Conservation (phyloP, 345 rosid genomes). For the Brassica rapa region DNA sequence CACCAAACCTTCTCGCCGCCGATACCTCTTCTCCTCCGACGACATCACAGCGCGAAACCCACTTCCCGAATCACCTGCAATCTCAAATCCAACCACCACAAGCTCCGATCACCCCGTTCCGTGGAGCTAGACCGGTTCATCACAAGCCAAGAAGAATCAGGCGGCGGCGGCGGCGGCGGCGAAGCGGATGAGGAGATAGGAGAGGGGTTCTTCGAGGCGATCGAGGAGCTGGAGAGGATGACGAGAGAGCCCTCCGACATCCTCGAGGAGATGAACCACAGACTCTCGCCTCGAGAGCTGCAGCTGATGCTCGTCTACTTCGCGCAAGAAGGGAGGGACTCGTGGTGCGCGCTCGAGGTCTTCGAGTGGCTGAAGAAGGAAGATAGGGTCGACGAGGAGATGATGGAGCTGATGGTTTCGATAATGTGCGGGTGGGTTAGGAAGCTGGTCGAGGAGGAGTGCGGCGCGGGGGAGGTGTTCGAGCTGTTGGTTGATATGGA, state of each 20-base stretch:
- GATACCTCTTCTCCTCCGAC: slow-evolving; percentile 29
- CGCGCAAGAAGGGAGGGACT: slow-evolving; percentile 93
- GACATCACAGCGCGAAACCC: slow-evolving; percentile 10
- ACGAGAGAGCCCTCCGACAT: slow-evolving; percentile 84
- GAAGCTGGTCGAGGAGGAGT: slow-evolving; percentile 69
- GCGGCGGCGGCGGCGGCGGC: slow-evolving; percentile 50
- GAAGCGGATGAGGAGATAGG: slow-evolving; percentile 63
- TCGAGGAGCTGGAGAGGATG: slow-evolving; percentile 89
- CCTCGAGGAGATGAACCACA: slow-evolving; percentile 86
- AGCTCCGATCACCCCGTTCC: slow-evolving; percentile 44
- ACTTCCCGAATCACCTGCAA: slow-evolving; percentile 41
- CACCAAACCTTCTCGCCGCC: slow-evolving; percentile 28
- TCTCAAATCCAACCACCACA: slow-evolving; percentile 36
- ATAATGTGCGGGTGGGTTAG: slow-evolving; percentile 87
- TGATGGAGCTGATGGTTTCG: slow-evolving; percentile 93
- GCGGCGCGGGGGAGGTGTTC: slow-evolving; percentile 63
- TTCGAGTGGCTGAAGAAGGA: slow-evolving; percentile 91
- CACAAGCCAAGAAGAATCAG: slow-evolving; percentile 55
- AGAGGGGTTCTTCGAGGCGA: slow-evolving; percentile 84
- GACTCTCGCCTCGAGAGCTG: slow-evolving; percentile 69
- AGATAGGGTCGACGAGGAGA: slow-evolving; percentile 78
- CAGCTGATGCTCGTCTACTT: slow-evolving; percentile 87
- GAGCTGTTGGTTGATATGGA: slow-evolving; percentile 88
- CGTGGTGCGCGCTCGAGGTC: slow-evolving; percentile 95
- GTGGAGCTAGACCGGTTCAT: slow-evolving; percentile 66